Base-by-base conservation (phyloP, 352 stramenopile species). In the Globisporangium nunn region DNA sequence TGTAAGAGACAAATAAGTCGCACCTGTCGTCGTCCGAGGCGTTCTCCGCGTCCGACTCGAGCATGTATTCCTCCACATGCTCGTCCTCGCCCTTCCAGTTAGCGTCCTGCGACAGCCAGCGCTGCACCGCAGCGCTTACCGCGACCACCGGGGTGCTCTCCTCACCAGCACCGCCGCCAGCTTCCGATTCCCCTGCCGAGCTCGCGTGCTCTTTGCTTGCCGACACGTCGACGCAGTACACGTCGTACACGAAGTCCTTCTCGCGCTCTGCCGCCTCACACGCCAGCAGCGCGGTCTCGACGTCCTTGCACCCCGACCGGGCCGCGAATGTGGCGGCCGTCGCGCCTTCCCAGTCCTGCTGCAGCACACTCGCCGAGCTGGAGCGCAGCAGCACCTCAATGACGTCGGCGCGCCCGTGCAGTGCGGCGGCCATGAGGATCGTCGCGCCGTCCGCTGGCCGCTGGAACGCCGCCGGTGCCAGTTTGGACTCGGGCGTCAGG, bases 231-330 rank as follows among this genome's bases (percentile, higher is more conserved):
- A 93, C 73, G 49, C 84, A 92, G 69, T 93, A 93, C 17, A 93
- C 78, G 49, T 93, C 84, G 46, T 92, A 93, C 8, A 93, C 84
- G 46, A 76, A 93, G 52, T 89, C 74, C 45, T 91, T 93, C 56
- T 93, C 84, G 18, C 65, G 62, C 60, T 92, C 79, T 4, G 81
- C 74, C 39, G 81, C 66, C 63, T 93, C 84, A 60, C 84, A 93
- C 17, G 84, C 84, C 33, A 75, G 50, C 50, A 93, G 47, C 10
- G 84, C 84, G 18, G 68, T 72, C 46, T 91, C 72, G 6, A 91
- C 74, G 60, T 71, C 81, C 12, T 17, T 57, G 49, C 90, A 83
- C 2, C 74, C 75, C 7, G 72, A 65, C 37, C 72, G 75, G 7
- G 64, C 72, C 4, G 84, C 84, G 70, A 92, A 91, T 3, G 64